These are phyloP conservation scores for Falciphora oryzae DNA, from an alignment of 2,329 filamentous ascomycete species.

Conservation along the genomic window DNA sequence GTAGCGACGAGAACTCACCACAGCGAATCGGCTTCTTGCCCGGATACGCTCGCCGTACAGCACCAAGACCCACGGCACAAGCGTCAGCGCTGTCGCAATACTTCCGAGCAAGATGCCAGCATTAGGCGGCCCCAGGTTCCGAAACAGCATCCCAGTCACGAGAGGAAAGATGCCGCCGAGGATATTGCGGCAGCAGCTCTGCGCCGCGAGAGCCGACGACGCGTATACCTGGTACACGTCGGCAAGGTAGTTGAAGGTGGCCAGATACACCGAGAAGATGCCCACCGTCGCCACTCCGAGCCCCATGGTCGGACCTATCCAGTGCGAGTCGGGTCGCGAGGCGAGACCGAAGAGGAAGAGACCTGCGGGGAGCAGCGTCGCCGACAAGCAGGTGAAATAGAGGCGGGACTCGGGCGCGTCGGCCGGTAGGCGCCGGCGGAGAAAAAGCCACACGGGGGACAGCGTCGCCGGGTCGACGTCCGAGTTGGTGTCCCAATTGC, in stretches of 20 bases:
- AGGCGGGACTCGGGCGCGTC: constrained; percentile 69
- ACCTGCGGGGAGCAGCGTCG: constrained; percentile 68
- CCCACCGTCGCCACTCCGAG: constrained; percentile 74
- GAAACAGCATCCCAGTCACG: constrained; percentile 68
- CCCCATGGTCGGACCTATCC: constrained; percentile 64
- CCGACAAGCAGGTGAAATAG: constrained; percentile 77
- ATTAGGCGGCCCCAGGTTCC: constrained; percentile 60
- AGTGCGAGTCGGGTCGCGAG: constrained; percentile 52
- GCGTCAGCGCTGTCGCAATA: constrained; percentile 60
- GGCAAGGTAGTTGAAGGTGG: constrained; percentile 88
- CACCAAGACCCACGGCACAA: constrained; percentile 83
- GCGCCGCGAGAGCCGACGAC: constrained; percentile 77
- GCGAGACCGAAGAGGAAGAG: constrained; percentile 75
- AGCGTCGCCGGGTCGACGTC: constrained; percentile 18
- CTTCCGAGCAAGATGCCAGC: constrained; percentile 73
- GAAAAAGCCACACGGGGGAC: constrained; percentile 35
- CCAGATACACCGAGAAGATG: constrained; percentile 80
- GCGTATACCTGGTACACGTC: constrained; percentile 84
- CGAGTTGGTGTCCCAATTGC: constrained; percentile 28
- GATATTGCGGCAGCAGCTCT: constrained; percentile 81
- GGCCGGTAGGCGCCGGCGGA: constrained; percentile 40
- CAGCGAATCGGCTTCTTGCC: constrained; percentile 69
- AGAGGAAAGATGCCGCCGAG: constrained; percentile 77
- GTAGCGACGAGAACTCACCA: constrained; percentile 34
- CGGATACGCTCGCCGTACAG: constrained; percentile 74